Base-by-base conservation (phyloP, 768 basidiomycete species). In the Royoungia palumana region DNA sequence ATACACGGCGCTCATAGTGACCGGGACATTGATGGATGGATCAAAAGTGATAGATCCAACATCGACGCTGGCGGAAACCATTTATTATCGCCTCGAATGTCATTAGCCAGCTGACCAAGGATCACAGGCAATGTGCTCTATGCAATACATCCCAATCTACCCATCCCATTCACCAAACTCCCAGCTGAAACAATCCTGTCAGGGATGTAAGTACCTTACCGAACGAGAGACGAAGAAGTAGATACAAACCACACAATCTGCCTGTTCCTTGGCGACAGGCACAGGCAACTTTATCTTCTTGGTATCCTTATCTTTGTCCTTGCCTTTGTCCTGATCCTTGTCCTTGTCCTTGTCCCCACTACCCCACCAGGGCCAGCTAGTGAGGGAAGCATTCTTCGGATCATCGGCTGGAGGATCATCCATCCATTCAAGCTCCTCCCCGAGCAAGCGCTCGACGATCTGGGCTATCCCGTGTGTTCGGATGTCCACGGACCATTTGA, bases 401-500 rank as follows among this genome's bases (percentile, higher is more conserved):
- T 51, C 57, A 2, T 44, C 44, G 13, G 53, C 27, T 16, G 47
- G 46, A 21, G 54, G 48, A 25, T 66, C 59, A 19, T 65, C 65
- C 4, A 60, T 74, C 81, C 82, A 82, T 37, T 82, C 80, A 36
- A 80, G 66, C 6, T 71, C 73, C 35, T 74, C 67, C 49, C 77
- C 70, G 24, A 88, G 72, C 37, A 87, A 67, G 49, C 80, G 77
- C 17, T 91, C 86, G 54, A 92, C 78, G 41, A 92, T 65, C 5
- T 81, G 74, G n/a, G 72, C 72, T 51, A 94, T 89, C 2, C 76
- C 62, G 50, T 94, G 91, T 8, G 81, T 86, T 16, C 83, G 73
- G 16, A 88, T 62, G 57, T 87, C 81, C 19, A 90, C 90, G 16
- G 74, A 70, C 94, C 94, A 96, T 1, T 81, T 80, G 13, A 85